phyloP scores from a whole-genome alignment of 148 eudicot genomes.

The Mesembryanthemum crystallinum region DNA sequence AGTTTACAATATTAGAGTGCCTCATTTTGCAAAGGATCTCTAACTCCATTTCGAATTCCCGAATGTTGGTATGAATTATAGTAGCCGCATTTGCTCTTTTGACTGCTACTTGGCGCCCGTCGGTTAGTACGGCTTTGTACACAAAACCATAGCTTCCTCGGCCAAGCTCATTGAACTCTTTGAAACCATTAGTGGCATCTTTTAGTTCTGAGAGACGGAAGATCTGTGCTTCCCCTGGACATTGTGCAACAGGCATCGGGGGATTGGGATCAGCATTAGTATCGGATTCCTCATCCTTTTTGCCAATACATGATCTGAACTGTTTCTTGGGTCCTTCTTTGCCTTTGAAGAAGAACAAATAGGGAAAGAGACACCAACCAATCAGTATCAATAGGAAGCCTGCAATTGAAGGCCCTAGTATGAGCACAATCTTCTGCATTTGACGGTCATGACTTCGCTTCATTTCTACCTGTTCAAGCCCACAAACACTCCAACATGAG shows the following conservation, averaged over 20 bases:
- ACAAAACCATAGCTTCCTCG: constrained; percentile 97
- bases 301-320: constrained; percentile 61
- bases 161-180: constrained; percentile 95
- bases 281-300: constrained; percentile 44
- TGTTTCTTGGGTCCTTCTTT: constrained; percentile 50
- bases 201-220: constrained; percentile 82
- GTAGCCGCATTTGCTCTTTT: constrained; percentile 97
- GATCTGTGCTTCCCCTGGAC: constrained; percentile 79
- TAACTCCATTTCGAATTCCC: constrained; percentile 79
- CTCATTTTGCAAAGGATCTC: constrained; percentile 81
- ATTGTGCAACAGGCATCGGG: constrained; percentile 36
- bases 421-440: constrained; percentile 49
- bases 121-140: constrained; percentile 73
- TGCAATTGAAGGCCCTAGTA: constrained; percentile 59
- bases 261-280: constrained; percentile 38
- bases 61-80: constrained; percentile 77
- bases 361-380: constrained; percentile 64
- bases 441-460: constrained; percentile 42
- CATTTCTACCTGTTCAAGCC: constrained; percentile 41
- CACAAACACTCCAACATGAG: constrained; percentile 77
- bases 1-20: constrained; percentile 76
- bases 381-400: constrained; percentile 58
- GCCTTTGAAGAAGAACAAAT: constrained; percentile 41
- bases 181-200: constrained; percentile 95
- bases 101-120: constrained; percentile 87